Conservation (phyloP, 192 early-diverging fungal species). For the Rhizophlyctis rosea region DNA sequence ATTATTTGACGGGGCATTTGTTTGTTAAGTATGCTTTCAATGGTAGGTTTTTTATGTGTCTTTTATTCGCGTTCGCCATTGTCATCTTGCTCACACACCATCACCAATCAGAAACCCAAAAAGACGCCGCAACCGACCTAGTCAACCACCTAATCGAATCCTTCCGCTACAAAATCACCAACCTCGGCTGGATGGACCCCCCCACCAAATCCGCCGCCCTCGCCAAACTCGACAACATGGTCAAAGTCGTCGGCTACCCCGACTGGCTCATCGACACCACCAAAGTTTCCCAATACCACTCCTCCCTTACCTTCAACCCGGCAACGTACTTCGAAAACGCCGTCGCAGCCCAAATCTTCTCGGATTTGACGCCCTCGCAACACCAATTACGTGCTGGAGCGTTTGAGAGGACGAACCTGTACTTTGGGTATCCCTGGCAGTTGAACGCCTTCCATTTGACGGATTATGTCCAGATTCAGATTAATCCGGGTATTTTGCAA, state of each 20-base stretch:
- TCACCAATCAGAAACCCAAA: constrained; percentile 32
- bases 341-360: constrained; percentile 39
- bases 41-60: constrained; percentile 22
- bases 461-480: constrained; percentile 41
- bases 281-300: constrained; percentile 51
- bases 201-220: constrained; percentile 48
- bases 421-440: constrained; percentile 35
- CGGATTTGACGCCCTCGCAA: constrained; percentile 35
- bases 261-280: constrained; percentile 55
- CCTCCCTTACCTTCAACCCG: constrained; percentile 43
- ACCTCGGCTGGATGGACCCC: constrained; percentile 59
- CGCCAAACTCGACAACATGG: constrained; percentile 55
- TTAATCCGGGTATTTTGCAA: constrained; percentile 60
- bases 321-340: constrained; percentile 63
- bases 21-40: constrained; percentile 50
- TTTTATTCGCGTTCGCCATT: background rate
- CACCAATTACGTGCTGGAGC: constrained; percentile 17
- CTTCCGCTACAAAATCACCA: constrained; percentile 38
- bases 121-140: constrained; percentile 27
- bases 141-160: constrained; percentile 42
- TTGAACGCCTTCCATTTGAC: constrained; percentile 42
- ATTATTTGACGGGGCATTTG: constrained; percentile 37
- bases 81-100: constrained; percentile 1
- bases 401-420: constrained; percentile 33
- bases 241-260: constrained; percentile 64